Evolutionary conservation across 2,329 filamentous ascomycete species (phyloP).

Genomic region (Colletotrichum orbiculare): DNA sequence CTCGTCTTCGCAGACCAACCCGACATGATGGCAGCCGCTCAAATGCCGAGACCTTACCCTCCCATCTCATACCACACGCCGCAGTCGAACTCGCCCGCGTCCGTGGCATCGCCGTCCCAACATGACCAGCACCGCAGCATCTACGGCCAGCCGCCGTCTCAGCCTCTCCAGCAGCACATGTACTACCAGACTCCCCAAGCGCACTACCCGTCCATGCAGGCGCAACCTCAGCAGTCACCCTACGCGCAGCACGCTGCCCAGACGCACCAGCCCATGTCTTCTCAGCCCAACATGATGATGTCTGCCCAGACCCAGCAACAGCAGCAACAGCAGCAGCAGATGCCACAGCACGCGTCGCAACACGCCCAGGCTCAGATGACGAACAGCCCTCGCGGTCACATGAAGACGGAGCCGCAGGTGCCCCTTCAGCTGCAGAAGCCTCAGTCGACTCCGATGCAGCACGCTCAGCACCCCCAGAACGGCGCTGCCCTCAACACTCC

Average conservation of each 20-base stretch:
- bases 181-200: slow-evolving; percentile 74
- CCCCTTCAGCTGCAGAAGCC: slow-evolving; percentile 71
- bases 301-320: slow-evolving; percentile 64
- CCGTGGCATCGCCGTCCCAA: slow-evolving; percentile 87
- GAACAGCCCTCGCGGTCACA: slow-evolving; percentile 65
- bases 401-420: slow-evolving; percentile 73
- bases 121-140: slow-evolving; percentile 91
- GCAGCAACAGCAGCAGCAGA: slow-evolving; percentile 42
- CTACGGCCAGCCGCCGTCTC: slow-evolving; percentile 82
- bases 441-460: slow-evolving; percentile 54
- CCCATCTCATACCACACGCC: slow-evolving; percentile 93
- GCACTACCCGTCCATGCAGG: slow-evolving; percentile 74
- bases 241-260: slow-evolving; percentile 69
- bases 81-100: slow-evolving; percentile 93
- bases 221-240: slow-evolving; percentile 69
- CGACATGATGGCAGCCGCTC: slow-evolving; percentile 74
- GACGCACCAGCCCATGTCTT: slow-evolving; percentile 68
- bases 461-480: slow-evolving; percentile 52
- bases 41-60: slow-evolving; percentile 84
- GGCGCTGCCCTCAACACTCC: slow-evolving; percentile 57
- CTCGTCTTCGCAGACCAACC: slow-evolving; percentile 58
- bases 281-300: slow-evolving; percentile 75
- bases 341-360: slow-evolving; percentile 60
- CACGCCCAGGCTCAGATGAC: slow-evolving; percentile 67
- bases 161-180: slow-evolving; percentile 84